A percentile compares a stretch with the other conserved stretches of the same genome.
Evolutionary conservation across 805 yeast genomes (phyloP).

Genomic region (Torulaspora delbrueckii): DNA sequence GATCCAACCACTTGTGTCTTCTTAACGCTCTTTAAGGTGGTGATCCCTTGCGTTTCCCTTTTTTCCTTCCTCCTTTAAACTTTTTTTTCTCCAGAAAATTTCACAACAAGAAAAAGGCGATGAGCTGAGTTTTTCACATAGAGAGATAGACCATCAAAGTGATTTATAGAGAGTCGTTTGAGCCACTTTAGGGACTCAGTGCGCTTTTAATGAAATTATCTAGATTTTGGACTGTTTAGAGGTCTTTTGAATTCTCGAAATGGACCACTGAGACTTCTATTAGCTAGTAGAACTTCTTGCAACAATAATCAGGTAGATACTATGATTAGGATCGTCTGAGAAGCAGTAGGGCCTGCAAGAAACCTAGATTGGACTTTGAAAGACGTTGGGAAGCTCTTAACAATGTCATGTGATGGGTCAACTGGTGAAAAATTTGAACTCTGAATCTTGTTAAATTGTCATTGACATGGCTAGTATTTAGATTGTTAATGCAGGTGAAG

Average conservation of each 20-base stretch:
- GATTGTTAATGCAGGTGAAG: neutral
- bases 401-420: constrained; percentile 4
- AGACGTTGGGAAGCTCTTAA: neutral
- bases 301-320: neutral
- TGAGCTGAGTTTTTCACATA: constrained; percentile 2
- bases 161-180: too few species aligned
- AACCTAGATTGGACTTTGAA: neutral
- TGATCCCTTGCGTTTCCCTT: constrained; percentile 12
- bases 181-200: neutral
- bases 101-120: constrained; percentile 1
- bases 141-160: neutral
- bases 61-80: constrained; percentile 10
- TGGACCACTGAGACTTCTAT: neutral
- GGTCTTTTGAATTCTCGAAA: neutral
- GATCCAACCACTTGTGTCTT: neutral
- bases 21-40: neutral
- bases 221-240: neutral
- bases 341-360: too few species aligned
- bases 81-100: constrained; percentile 8
- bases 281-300: neutral
- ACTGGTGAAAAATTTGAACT: neutral
- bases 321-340: neutral
- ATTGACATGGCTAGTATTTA: neutral
- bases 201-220: neutral
- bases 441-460: neutral